These are phyloP conservation scores for Stereocaulon alpinum DNA, from an alignment of 495 filamentous ascomycete genomes.

Conservation along the genomic window DNA sequence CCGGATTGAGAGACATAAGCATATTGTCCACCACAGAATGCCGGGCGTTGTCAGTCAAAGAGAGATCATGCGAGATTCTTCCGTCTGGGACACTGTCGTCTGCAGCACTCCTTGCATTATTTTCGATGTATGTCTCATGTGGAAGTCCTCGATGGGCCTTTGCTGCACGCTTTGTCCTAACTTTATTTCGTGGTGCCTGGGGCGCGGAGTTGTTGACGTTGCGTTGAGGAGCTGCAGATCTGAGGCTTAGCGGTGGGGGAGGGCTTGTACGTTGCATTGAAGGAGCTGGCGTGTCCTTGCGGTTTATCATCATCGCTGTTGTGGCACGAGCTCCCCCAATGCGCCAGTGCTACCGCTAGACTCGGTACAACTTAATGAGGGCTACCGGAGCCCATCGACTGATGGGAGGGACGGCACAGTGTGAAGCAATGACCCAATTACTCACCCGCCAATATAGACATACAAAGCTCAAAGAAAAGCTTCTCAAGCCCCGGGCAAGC, in stretches of 20 bases:
- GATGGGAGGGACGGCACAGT: not conserved
- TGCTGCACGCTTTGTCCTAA: constrained; percentile 22
- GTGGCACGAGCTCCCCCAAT: not conserved
- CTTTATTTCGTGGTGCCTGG: constrained; percentile 33
- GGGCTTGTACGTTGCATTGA: constrained; percentile 10
- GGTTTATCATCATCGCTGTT: constrained; percentile 10
- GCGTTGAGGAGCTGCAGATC: constrained; percentile 13
- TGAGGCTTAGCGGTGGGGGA: constrained; percentile 11
- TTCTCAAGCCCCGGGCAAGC: not conserved
- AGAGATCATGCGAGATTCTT: constrained; percentile 82
- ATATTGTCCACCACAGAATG: constrained; percentile 89
- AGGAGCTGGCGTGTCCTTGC: constrained; percentile 19
- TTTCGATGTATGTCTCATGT: constrained; percentile 43
- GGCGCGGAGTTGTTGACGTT: constrained; percentile 32
- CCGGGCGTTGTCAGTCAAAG: constrained; percentile 61
- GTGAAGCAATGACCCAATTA: not conserved
- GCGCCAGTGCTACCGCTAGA: not conserved
- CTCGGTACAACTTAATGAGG: not conserved
- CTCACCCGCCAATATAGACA: not conserved
- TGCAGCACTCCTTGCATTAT: constrained; percentile 29
- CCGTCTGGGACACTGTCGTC: constrained; percentile 35
- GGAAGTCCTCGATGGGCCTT: constrained; percentile 30
- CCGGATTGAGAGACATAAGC: constrained; percentile 69
- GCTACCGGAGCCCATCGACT: not conserved
- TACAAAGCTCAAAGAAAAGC: not conserved